These are phyloP conservation scores for Trametes sp. DNA, from an alignment of 1,284 basidiomycete genomes.

Conservation along the genomic window DNA sequence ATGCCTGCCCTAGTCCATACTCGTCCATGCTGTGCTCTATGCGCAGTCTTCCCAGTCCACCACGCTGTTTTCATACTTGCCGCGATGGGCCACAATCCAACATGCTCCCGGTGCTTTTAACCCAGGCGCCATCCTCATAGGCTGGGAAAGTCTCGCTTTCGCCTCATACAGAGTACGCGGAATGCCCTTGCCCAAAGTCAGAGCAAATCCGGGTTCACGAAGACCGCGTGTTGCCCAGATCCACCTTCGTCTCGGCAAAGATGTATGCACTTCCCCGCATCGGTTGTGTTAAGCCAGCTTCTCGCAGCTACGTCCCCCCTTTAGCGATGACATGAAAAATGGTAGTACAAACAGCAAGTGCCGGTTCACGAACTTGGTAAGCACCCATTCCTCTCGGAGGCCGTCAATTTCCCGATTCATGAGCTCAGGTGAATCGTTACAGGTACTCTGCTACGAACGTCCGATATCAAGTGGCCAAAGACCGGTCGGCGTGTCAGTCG, in stretches of 20 bases:
- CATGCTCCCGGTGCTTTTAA: not conserved
- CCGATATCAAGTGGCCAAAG: too few species aligned
- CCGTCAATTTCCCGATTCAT: too few species aligned
- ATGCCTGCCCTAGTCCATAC: not conserved
- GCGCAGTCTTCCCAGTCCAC: slow-evolving; percentile 1
- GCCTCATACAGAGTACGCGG: not conserved
- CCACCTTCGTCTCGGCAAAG: not conserved
- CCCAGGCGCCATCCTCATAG: not conserved
- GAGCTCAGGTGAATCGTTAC: too few species aligned
- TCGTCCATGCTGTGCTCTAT: not conserved
- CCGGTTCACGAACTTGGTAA: not conserved
- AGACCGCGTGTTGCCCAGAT: not conserved
- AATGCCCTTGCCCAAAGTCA: not conserved
- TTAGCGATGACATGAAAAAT: not conserved
- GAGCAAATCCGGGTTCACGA: not conserved
- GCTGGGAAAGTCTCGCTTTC: not conserved
- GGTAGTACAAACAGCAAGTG: too few species aligned
- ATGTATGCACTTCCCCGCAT: not conserved
- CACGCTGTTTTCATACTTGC: not conserved
- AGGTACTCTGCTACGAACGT: too few species aligned
- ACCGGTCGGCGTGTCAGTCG: too few species aligned
- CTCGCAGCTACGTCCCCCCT: too few species aligned
- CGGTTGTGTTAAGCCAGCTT: not conserved
- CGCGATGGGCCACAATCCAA: not conserved
- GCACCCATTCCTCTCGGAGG: too few species aligned